Percentiles rank a stretch among this genome's conserved stretches.
phyloP scores from a whole-genome alignment of 768 basidiomycete genomes.

The Rhodotorula taiwanensis region DNA sequence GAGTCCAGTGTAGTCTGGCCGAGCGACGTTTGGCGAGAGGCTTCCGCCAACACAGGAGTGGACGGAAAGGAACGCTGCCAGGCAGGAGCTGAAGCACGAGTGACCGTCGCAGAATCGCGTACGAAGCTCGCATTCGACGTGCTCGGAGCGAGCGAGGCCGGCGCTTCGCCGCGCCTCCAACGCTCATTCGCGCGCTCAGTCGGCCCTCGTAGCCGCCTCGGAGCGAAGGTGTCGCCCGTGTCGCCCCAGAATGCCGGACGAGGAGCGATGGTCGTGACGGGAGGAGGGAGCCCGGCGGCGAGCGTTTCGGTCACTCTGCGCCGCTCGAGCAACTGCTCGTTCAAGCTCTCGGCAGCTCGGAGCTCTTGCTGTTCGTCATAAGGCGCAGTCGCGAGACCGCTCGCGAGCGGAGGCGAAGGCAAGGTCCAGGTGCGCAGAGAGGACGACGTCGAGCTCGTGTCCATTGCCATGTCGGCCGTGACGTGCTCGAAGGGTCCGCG shows the following conservation, averaged over 20 bases:
- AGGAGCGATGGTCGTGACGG: not conserved
- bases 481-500: not conserved
- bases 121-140: not conserved
- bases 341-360: conserved; percentile 3
- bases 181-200: conserved; percentile 24
- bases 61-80: no score
- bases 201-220: conserved; percentile 8
- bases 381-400: not conserved
- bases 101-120: not conserved
- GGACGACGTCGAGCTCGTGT: not conserved
- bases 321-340: conserved; percentile 9
- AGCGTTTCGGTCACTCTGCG: conserved; percentile 8
- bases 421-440: not conserved
- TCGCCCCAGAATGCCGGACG: conserved; percentile 1
- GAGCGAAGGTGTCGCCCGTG: not conserved
- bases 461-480: not conserved
- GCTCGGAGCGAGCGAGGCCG: not conserved
- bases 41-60: no score
- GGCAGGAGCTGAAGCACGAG: no score
- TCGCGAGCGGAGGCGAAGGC: not conserved
- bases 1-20: no score
- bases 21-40: no score
- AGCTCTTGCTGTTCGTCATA: conserved; percentile 13
- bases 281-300: not conserved
- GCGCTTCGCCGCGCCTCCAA: conserved; percentile 6